Percentiles rank a stretch among this genome's conserved stretches.
phyloP scores from a whole-genome alignment of 805 yeast species.

The Ogataea populi-albae region DNA sequence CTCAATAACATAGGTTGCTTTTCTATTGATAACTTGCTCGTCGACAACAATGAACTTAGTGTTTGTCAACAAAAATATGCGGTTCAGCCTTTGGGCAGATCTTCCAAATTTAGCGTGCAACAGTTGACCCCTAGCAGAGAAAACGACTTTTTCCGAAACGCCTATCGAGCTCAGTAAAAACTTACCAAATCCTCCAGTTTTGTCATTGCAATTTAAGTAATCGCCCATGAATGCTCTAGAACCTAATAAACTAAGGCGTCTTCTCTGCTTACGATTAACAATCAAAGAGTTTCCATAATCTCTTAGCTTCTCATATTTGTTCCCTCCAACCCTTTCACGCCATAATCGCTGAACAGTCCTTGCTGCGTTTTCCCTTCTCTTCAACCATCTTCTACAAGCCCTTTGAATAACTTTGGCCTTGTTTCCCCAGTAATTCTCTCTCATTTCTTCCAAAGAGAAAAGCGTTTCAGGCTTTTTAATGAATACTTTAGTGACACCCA shows the following conservation, averaged over 20 bases:
- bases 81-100: constrained; percentile 74
- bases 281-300: constrained; percentile 76
- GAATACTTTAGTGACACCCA: constrained; percentile 89
- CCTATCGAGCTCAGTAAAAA: constrained; percentile 69
- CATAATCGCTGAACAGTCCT: constrained; percentile 75
- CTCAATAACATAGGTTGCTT: constrained; percentile 59
- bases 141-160: constrained; percentile 65
- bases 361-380: constrained; percentile 84
- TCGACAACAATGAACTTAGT: constrained; percentile 65
- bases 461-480: constrained; percentile 96
- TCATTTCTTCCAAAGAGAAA: constrained; percentile 91
- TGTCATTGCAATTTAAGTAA: constrained; percentile 78
- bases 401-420: constrained; percentile 98
- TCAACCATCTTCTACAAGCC: constrained; percentile 86
- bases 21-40: constrained; percentile 60
- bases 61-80: constrained; percentile 68
- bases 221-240: constrained; percentile 93
- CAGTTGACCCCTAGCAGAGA: constrained; percentile 79
- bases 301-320: constrained; percentile 77
- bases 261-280: constrained; percentile 79
- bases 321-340: constrained; percentile 77
- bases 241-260: constrained; percentile 83
- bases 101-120: constrained; percentile 87
- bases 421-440: constrained; percentile 96
- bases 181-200: constrained; percentile 68